Evolutionary conservation across 352 stramenopile genomes (phyloP), one percentile per base, ranked within the genome.

Genomic region (Pythium dissotocum): DNA sequence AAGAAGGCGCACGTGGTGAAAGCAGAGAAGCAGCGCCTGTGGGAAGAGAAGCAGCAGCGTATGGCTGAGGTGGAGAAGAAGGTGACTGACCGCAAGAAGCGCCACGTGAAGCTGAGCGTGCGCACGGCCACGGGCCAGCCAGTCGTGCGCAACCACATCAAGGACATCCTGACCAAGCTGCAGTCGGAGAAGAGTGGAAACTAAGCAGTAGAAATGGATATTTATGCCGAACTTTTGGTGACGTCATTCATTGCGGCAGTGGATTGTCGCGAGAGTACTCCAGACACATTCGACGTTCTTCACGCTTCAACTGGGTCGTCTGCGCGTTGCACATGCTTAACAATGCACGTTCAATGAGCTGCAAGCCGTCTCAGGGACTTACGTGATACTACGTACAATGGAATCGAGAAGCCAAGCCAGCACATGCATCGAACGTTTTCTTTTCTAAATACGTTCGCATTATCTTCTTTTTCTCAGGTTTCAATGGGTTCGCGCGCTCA

Each of bases 61-160:
- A 60, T 80, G 6, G 70, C 69, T 14, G 71, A 79, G n/a, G 67
- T 75, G 12, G 83, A 93, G 60, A 85, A 90, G 71, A 94, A 93
- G 67, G 65, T 93, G n/a, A 85, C 67, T 13, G 71, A 84, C 58
- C 85, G 88, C 65, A 95, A 95, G 77, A 95, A 95, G 75, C 86
- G 88, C 58, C 88, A 95, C 65, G 88, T 94, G 51, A 95, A 93
- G 70, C 67, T 95, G 58, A 93, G 84, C 56, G 76, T 93, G 69
- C 84, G 88, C 61, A 94, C 88, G 38, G 73, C 75, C 30, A 89
- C 83, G 7, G 85, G 88, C 1, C 88, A 95, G 69, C 88, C 88
- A 18, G 78, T 95, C n/a, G 83, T 95, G 57, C 86, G 83, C 65
- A 90, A 95, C 73, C 86, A 89, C 70, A 95, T 95, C 56, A 85